phyloP scores from a whole-genome alignment of 2,329 filamentous ascomycete species.

The Teratosphaeria destructans region DNA sequence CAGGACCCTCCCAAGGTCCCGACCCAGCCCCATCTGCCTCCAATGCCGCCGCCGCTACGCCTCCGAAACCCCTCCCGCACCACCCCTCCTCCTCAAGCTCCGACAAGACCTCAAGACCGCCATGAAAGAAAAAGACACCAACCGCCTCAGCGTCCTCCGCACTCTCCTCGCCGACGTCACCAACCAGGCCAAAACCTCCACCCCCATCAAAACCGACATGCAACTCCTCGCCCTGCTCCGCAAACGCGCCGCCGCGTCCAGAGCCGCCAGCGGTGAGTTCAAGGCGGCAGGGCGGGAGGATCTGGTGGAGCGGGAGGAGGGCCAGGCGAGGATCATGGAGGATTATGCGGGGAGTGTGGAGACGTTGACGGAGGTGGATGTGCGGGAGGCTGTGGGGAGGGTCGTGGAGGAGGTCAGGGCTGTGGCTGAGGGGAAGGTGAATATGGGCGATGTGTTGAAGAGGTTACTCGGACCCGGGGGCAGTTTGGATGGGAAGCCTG shows the following conservation, averaged over 20 bases:
- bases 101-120: slow-evolving; percentile 38
- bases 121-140: slow-evolving; percentile 40
- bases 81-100: slow-evolving; percentile 35
- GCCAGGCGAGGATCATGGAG: slow-evolving; percentile 54
- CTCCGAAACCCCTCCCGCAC: slow-evolving; percentile 15
- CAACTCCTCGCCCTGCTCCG: slow-evolving; percentile 58
- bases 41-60: slow-evolving; percentile 17
- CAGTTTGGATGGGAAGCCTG: slow-evolving; percentile 51
- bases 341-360: slow-evolving; percentile 54
- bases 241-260: slow-evolving; percentile 48
- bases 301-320: slow-evolving; percentile 58
- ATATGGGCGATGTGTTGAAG: slow-evolving; percentile 55
- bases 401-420: slow-evolving; percentile 42
- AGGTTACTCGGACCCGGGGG: slow-evolving; percentile 41
- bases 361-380: slow-evolving; percentile 47
- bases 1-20: slow-evolving; percentile 1
- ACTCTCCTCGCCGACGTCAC: slow-evolving; percentile 57
- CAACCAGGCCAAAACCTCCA: slow-evolving; percentile 63
- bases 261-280: slow-evolving; percentile 55
- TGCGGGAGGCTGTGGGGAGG: slow-evolving; percentile 42
- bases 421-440: slow-evolving; percentile 31
- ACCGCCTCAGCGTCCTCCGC: slow-evolving; percentile 59
- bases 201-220: slow-evolving; percentile 59
- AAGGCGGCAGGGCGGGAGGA: slow-evolving; percentile 53
- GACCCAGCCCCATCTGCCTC: slow-evolving; percentile 12